Evolutionary conservation across 306 rosid species (phyloP).

Genomic region (Oemleria cerasiformis): DNA sequence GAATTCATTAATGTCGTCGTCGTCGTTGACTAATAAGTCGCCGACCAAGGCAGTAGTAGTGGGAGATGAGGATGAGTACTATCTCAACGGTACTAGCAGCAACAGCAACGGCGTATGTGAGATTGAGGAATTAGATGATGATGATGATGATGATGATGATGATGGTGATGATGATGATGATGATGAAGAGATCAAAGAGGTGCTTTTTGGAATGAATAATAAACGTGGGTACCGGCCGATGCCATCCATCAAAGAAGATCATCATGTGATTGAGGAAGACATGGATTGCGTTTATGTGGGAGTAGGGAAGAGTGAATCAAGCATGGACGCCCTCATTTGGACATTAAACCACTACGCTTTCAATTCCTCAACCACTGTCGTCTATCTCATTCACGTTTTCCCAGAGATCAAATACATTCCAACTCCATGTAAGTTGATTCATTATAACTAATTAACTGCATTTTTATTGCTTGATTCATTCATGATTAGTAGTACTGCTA

Average conservation of each 20-base stretch:
- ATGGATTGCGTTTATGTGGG: conserved; percentile 55
- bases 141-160: neutral
- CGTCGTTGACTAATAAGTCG: too few species aligned
- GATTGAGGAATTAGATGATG: neutral
- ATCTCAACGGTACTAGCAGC: neutral
- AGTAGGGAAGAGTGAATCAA: conserved; percentile 54
- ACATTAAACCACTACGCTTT: conserved; percentile 46
- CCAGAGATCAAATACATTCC: conserved; percentile 60
- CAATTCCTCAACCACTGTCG: conserved; percentile 25
- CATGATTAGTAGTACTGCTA: too few species aligned
- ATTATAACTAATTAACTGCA: too few species aligned
- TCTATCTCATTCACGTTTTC: conserved; percentile 67
- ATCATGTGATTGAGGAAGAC: neutral
- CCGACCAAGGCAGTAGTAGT: too few species aligned
- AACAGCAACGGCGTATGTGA: neutral
- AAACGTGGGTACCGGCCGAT: conserved; percentile 25
- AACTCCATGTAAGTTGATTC: conserved; percentile 55
- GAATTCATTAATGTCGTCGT: too few species aligned
- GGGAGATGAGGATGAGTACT: neutral
- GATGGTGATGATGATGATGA: neutral
- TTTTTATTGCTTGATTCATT: too few species aligned
- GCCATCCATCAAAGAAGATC: conserved; percentile 47
- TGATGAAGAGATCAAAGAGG: conserved; percentile 22
- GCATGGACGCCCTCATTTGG: conserved; percentile 68
- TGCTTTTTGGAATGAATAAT: conserved; percentile 12